Evolutionary conservation across 257 asterid genomes (phyloP), one percentile per base, ranked within the genome.

Genomic region (Dorcoceras hygrometricum): DNA sequence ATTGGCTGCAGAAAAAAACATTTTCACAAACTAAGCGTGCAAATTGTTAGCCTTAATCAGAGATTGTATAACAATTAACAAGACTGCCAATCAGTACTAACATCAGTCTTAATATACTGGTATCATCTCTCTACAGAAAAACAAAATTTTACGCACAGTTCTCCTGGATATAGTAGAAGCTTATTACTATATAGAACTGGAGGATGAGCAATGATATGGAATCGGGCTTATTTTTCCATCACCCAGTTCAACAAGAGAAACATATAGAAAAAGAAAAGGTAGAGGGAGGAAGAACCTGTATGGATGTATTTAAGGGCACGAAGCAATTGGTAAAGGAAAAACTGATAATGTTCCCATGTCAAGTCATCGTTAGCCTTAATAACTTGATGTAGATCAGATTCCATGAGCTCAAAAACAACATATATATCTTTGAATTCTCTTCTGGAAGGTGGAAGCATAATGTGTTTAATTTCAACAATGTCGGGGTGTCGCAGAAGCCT

Each of bases 341-440:
- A 87, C 66, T 84, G 96, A 77, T 91, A 80, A 69, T 87, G 96
- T 67, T 91, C 96, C 66, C 81, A 81, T 19, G 98, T 91, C 90
- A 89, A 83, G 77, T 91, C 98, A 81, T 89, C 95, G 69, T 91
- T 91, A 71, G 98, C 96, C 83, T 91, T 91, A 72, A 89, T 91
- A 51, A 91, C 98, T 83, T 91, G 98, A 77, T 91, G 98, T 36
- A 91, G 85, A 80, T 91, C 98, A 46, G 54, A 81, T 67, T 91
- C 98, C 96, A 91, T 89, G 53, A 91, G 87, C 86, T 89, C 98
- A 76, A 91, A 91, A 77, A 91, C 98, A 71, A 89, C 96, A 79
- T 85, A 89, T 66, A 91, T 91, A 76, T 87, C 95, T 79, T 82
- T 87, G 64, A 89, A 89, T 9, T 89, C 98, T 71, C 98, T 83